Evolutionary conservation across 345 rosid genomes (phyloP), one percentile per base, ranked within the genome.

Genomic region (Diplotaxis tenuifolia): DNA sequence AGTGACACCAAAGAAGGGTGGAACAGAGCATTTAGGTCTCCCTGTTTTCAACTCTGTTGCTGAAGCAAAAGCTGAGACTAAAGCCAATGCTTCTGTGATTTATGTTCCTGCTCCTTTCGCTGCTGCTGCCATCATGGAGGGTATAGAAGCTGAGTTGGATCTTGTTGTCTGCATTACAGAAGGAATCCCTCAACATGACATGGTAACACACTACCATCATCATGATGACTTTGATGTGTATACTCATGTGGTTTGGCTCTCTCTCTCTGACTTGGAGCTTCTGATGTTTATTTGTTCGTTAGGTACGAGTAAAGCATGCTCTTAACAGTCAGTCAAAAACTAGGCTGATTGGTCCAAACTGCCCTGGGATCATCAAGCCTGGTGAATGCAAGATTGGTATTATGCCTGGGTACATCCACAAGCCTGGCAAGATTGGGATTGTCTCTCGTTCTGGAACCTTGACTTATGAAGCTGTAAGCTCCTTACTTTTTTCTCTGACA

Each of bases 41-140:
- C 98, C 98, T 21, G 98, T 95, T 67, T 92, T 90, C 81, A 92
- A 95, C 83, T 57, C 99, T 6, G 97, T 95, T 56, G 98, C 99
- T 8, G 99, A 95, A 82, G 99, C 99, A 0, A 95, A 92, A 76
- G 94, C 98, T 63, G 98, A 90, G 76, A 87, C 98, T 0, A 95
- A 86, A 79, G 96, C 97, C 32, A 95, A 95, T 77, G 99, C 99
- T 21, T 95, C 97, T 14, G 99, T 86, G 64, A 76, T 95, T 57
- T 95, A 95, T 66, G 99, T 95, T 50, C 99, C 99, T 53, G 96
- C 99, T 0, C 92, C 97, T 10, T 95, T 95, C 74, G 99, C 97
- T 19, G 97, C 99, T 4, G 93, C 96, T 9, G 99, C 99, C 27
- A 85, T 95, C 19, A 82, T 95, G 99, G 99, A 95, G 83, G 97